phyloP scores from a whole-genome alignment of 306 rosid species.

The Arachis stenosperma region DNA sequence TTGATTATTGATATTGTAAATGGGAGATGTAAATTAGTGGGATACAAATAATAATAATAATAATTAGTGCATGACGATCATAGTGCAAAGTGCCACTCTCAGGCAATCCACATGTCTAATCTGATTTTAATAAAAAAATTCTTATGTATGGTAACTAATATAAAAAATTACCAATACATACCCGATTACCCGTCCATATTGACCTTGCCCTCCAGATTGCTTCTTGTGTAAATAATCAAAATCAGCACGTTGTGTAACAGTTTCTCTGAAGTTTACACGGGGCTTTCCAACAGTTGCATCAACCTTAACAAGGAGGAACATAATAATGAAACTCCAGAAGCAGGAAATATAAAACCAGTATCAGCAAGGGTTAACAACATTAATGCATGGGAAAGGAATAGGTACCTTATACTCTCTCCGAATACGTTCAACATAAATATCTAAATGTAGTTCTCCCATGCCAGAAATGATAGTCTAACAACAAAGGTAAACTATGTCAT shows the following conservation, averaged over 20 bases:
- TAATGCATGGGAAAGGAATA: not conserved
- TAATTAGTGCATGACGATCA: not conserved
- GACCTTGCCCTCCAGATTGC: slow-evolving; percentile 98
- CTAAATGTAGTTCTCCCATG: slow-evolving; percentile 99
- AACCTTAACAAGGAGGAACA: slow-evolving; percentile 58
- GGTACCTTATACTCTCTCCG: slow-evolving; percentile 90
- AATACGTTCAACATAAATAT: slow-evolving; percentile 94
- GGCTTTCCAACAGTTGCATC: slow-evolving; percentile 98
- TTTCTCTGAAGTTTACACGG: slow-evolving; percentile 98
- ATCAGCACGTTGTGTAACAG: slow-evolving; percentile 88
- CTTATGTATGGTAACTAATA: slow-evolving; percentile 13
- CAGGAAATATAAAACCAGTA: slow-evolving; percentile 32
- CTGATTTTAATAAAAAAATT: not conserved
- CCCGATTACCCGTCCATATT: slow-evolving; percentile 98
- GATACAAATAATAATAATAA: no score
- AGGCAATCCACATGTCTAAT: not conserved
- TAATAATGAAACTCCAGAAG: slow-evolving; percentile 28
- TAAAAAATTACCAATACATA: slow-evolving; percentile 44
- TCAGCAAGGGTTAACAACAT: not conserved
- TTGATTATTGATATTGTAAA: not conserved
- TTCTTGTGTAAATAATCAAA: slow-evolving; percentile 97
- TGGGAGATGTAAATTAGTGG: not conserved
- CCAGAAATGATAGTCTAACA: slow-evolving; percentile 93
- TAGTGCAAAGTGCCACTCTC: not conserved
- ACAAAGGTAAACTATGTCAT: slow-evolving; percentile 34